Percentiles rank a stretch among this genome's conserved stretches.
phyloP scores from a whole-genome alignment of 306 rosid species.

The Astragalus membranaceus region DNA sequence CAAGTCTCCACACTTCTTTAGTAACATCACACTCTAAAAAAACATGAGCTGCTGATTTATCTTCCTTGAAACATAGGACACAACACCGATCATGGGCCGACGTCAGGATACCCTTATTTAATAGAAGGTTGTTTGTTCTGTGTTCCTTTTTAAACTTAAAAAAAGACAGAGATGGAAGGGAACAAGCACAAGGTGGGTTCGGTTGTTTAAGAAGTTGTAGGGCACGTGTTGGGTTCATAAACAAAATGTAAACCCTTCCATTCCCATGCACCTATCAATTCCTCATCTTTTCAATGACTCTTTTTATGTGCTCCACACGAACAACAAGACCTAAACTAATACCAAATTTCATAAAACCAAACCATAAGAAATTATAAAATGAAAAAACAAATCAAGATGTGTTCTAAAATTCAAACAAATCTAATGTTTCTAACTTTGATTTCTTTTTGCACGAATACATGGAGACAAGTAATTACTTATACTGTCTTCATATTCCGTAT shows the following conservation, averaged over 20 bases:
- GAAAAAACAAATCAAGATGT: background rate
- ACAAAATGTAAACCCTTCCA: background rate
- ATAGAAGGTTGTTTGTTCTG: too few species aligned
- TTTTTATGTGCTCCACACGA: background rate
- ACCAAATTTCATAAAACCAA: background rate
- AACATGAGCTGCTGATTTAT: too few species aligned
- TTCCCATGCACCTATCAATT: background rate
- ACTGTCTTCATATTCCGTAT: background rate
- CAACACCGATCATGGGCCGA: too few species aligned
- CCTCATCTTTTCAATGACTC: background rate
- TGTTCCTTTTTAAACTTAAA: background rate
- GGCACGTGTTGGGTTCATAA: conserved; percentile 20
- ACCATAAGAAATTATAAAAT: background rate
- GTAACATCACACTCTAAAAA: too few species aligned
- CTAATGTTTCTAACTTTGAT: background rate
- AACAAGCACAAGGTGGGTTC: conserved; percentile 7
- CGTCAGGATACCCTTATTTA: too few species aligned
- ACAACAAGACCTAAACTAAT: background rate
- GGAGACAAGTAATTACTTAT: background rate
- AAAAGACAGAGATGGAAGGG: background rate
- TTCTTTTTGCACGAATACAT: background rate
- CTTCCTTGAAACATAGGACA: too few species aligned
- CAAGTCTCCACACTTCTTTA: too few species aligned
- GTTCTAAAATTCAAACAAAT: conserved; percentile 3
- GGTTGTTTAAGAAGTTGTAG: conserved; percentile 14